A percentile compares a stretch with the other conserved stretches of the same genome.
Conservation (phyloP, 2,329 filamentous ascomycete genomes). For the Colletotrichum plurivorum region DNA sequence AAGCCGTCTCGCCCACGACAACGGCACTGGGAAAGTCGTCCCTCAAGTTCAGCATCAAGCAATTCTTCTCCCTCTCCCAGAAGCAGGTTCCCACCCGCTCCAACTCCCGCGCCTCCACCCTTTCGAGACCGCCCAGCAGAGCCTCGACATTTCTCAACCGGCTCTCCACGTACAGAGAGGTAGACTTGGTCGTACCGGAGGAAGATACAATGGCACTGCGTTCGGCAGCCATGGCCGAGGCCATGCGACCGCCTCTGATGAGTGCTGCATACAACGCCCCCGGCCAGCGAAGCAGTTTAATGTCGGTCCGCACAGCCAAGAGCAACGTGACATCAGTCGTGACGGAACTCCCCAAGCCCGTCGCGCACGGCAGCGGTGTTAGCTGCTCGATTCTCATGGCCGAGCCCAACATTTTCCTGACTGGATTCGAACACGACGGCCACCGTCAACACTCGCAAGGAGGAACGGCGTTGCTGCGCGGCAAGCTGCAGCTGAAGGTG, state of each 20-base stretch:
- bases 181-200: slow-evolving; percentile 37
- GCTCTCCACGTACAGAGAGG: slow-evolving; percentile 31
- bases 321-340: slow-evolving; percentile 64
- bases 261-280: slow-evolving; percentile 45
- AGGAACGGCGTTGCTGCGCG: slow-evolving; percentile 88
- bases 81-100: slow-evolving; percentile 36
- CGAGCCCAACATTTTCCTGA: slow-evolving; percentile 85
- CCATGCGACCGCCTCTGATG: slow-evolving; percentile 36
- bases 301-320: slow-evolving; percentile 67
- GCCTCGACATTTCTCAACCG: slow-evolving; percentile 33
- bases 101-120: slow-evolving; percentile 31
- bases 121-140: slow-evolving; percentile 36
- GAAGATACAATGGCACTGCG: slow-evolving; percentile 42
- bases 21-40: slow-evolving; percentile 39
- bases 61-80: slow-evolving; percentile 36
- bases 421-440: slow-evolving; percentile 82
- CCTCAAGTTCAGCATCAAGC: slow-evolving; percentile 36
- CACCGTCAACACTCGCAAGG: slow-evolving; percentile 62
- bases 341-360: slow-evolving; percentile 76
- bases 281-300: slow-evolving; percentile 63
- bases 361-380: slow-evolving; percentile 84
- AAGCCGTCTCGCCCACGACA: slow-evolving; percentile 31
- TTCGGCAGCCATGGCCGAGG: slow-evolving; percentile 36
- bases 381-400: slow-evolving; percentile 81
- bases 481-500: slow-evolving; percentile 84